These are phyloP conservation scores for Silybum marianum DNA, from an alignment of 129 eudicot species.

Conservation along the genomic window DNA sequence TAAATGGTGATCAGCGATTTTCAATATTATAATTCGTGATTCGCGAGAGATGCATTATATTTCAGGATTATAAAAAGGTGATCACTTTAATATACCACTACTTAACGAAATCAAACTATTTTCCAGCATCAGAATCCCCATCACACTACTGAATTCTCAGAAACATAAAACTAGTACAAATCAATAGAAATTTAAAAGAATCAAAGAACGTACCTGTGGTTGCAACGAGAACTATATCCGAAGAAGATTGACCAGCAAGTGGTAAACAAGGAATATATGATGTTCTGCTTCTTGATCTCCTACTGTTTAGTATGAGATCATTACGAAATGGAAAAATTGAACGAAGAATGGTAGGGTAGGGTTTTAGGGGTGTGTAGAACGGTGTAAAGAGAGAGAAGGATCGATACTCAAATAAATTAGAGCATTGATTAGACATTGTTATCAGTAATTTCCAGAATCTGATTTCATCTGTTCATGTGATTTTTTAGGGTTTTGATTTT, in stretches of 20 bases:
- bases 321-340: constrained; percentile 27
- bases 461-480: constrained; percentile 12
- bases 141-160: not conserved
- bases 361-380: constrained; percentile 36
- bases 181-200: not conserved
- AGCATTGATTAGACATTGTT: constrained; percentile 50
- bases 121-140: not conserved
- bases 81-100: not conserved
- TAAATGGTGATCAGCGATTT: not conserved
- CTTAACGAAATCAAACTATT: not conserved
- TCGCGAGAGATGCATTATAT: not conserved
- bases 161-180: not conserved
- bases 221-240: constrained; percentile 55
- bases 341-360: constrained; percentile 18
- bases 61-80: not conserved
- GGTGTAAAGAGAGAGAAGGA: constrained; percentile 36
- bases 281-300: constrained; percentile 20
- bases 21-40: not conserved
- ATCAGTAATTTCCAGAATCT: not conserved
- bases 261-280: constrained; percentile 24
- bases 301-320: constrained; percentile 16
- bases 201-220: constrained; percentile 51
- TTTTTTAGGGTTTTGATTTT: constrained; percentile 35
- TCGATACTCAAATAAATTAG: constrained; percentile 37
- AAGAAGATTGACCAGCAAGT: constrained; percentile 28